These are phyloP conservation scores for Pilaira anomala DNA, from an alignment of 192 early-diverging fungal genomes.

Conservation along the genomic window DNA sequence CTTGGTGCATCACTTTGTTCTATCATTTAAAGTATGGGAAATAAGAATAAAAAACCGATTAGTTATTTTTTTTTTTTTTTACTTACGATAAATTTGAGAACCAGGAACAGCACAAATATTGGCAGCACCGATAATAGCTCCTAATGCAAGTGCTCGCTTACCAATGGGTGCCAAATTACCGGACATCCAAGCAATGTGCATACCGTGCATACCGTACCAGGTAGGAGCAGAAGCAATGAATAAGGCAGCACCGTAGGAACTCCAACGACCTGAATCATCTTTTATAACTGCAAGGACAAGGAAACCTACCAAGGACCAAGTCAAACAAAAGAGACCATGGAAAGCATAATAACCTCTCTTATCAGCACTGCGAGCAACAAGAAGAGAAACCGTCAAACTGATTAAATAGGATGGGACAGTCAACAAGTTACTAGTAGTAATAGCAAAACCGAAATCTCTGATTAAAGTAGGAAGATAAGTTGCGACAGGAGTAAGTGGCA, in stretches of 20 bases:
- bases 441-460: constrained; percentile 15
- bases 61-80: not conserved
- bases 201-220: constrained; percentile 26
- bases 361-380: constrained; percentile 18
- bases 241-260: constrained; percentile 16
- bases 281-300: constrained; percentile 32
- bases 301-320: constrained; percentile 28
- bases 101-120: constrained; percentile 25
- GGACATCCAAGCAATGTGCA: constrained; percentile 33
- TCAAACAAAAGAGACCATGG: constrained; percentile 11
- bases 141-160: constrained; percentile 24
- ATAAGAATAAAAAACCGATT: no score
- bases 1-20: constrained; percentile 18
- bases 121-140: constrained; percentile 22
- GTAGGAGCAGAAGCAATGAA: constrained; percentile 17
- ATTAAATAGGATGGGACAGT: constrained; percentile 18
- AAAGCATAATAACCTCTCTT: constrained; percentile 13
- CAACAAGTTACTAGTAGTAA: constrained; percentile 22
- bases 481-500: constrained; percentile 14
- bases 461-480: constrained; percentile 28
- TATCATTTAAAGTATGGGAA: not conserved
- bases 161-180: constrained; percentile 24
- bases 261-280: constrained; percentile 29
- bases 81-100: constrained; percentile 27
- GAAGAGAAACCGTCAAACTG: constrained; percentile 2